Conservation (phyloP, 164 flowering plant genomes). For the Sextonia rubra region DNA sequence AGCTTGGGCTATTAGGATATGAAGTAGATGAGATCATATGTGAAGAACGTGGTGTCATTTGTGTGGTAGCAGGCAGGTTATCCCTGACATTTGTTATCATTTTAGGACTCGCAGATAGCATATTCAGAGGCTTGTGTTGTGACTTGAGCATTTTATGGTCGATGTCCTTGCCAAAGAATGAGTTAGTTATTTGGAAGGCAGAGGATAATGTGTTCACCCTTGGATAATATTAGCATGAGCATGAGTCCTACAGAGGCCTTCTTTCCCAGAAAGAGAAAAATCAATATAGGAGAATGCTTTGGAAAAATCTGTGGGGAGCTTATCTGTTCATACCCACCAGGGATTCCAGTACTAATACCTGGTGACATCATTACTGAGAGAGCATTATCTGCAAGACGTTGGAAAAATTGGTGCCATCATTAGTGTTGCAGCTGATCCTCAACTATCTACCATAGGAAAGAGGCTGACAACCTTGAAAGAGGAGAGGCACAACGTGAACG, state of each 20-base stretch:
- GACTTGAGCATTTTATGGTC: slow-evolving; percentile 28
- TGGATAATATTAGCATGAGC: slow-evolving; percentile 28
- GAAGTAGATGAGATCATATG: slow-evolving; percentile 44
- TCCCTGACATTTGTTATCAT: slow-evolving; percentile 39
- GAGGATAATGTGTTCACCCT: slow-evolving; percentile 19
- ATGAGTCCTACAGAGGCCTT: slow-evolving; percentile 76
- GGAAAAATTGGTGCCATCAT: slow-evolving; percentile 42
- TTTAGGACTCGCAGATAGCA: slow-evolving; percentile 41
- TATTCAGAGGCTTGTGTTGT: slow-evolving; percentile 33
- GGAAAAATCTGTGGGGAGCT: slow-evolving; percentile 56
- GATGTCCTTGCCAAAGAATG: neutral
- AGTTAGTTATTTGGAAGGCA: neutral
- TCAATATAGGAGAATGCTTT: slow-evolving; percentile 30
- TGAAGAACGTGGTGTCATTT: slow-evolving; percentile 28
- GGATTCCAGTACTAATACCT: slow-evolving; percentile 51
- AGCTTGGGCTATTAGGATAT: slow-evolving; percentile 45
- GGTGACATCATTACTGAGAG: slow-evolving; percentile 45
- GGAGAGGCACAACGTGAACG: too few species aligned
- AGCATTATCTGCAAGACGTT: slow-evolving; percentile 34
- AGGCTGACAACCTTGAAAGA: too few species aligned
- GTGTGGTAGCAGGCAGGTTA: slow-evolving; percentile 38
- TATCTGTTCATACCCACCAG: slow-evolving; percentile 62
- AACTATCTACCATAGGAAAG: slow-evolving; percentile 29
- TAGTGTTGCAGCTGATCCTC: slow-evolving; percentile 52
- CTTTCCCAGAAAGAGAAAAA: slow-evolving; percentile 48